Evolutionary conservation across 2,329 filamentous ascomycete species (phyloP).

Genomic region (Aspergillus thermomutatus): DNA sequence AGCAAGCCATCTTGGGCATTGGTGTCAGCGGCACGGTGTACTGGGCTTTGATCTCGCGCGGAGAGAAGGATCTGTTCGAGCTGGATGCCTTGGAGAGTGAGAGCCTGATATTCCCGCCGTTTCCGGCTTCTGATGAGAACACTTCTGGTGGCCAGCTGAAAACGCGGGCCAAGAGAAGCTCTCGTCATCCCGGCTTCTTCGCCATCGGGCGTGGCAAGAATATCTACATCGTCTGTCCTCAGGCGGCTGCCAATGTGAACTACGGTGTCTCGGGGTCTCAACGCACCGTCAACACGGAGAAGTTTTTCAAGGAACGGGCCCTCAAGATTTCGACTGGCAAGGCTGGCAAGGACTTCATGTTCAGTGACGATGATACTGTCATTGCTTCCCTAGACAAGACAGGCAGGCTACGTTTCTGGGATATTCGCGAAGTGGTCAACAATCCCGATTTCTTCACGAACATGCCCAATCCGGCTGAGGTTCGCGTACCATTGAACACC

Average conservation of each 20-base stretch:
- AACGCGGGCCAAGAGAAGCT: constrained; percentile 88
- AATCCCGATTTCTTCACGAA: constrained; percentile 42
- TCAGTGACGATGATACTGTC: constrained; percentile 92
- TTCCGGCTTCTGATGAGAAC: constrained; percentile 81
- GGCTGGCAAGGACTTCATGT: constrained; percentile 95
- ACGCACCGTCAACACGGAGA: constrained; percentile 75
- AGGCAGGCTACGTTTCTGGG: constrained; percentile 96
- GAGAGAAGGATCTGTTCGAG: constrained; percentile 74
- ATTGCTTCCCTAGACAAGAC: constrained; percentile 97
- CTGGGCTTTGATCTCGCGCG: constrained; percentile 78
- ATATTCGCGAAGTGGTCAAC: constrained; percentile 73
- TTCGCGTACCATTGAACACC: constrained; percentile 82
- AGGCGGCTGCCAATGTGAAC: constrained; percentile 48
- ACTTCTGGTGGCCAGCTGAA: constrained; percentile 89
- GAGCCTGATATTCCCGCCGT: constrained; percentile 85
- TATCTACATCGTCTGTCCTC: constrained; percentile 78
- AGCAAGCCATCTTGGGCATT: constrained; percentile 85
- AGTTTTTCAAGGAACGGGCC: constrained; percentile 79
- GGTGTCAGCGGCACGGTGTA: constrained; percentile 96
- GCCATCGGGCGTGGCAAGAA: constrained; percentile 93
- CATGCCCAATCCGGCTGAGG: constrained; percentile 59
- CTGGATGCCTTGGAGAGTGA: constrained; percentile 76
- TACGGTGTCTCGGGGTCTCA: constrained; percentile 52
- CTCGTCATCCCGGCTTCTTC: constrained; percentile 86
- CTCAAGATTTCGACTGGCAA: constrained; percentile 96